A percentile compares a stretch with the other conserved stretches of the same genome.
These are phyloP conservation scores for Tetrapisispora fleetii DNA, from an alignment of 805 yeast species.

Conservation along the genomic window DNA sequence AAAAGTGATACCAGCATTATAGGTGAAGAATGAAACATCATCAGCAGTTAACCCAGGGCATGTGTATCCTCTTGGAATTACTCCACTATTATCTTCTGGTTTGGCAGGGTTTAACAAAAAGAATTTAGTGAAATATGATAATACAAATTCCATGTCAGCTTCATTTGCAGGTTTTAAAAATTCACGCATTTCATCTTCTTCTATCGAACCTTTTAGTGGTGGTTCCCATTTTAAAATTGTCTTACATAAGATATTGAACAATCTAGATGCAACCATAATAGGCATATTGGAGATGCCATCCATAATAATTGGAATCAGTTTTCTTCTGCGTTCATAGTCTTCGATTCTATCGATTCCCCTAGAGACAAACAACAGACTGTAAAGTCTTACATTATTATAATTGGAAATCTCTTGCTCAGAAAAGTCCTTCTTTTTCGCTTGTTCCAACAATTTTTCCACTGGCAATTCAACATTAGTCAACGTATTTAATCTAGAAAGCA, in stretches of 20 bases:
- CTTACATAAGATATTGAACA: constrained; percentile 52
- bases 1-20: constrained; percentile 56
- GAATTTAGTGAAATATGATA: constrained; percentile 42
- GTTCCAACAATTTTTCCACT: constrained; percentile 47
- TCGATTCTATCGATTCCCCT: constrained; percentile 53
- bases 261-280: constrained; percentile 39
- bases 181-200: constrained; percentile 30
- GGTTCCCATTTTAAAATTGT: constrained; percentile 40
- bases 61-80: constrained; percentile 35
- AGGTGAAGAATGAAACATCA: constrained; percentile 55
- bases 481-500: constrained; percentile 57
- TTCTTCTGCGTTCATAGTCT: constrained; percentile 27
- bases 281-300: constrained; percentile 36
- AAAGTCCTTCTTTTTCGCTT: constrained; percentile 34
- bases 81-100: constrained; percentile 25
- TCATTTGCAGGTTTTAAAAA: constrained; percentile 30
- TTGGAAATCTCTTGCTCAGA: constrained; percentile 41
- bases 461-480: constrained; percentile 53
- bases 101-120: constrained; percentile 45
- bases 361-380: constrained; percentile 56
- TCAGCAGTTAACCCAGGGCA: constrained; percentile 55
- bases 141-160: constrained; percentile 38
- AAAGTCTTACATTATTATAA: constrained; percentile 44
- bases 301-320: constrained; percentile 40
- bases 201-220: constrained; percentile 39